Evolutionary conservation across 2,329 filamentous ascomycete species (phyloP).

Genomic region (Apiospora kogelbergensis): DNA sequence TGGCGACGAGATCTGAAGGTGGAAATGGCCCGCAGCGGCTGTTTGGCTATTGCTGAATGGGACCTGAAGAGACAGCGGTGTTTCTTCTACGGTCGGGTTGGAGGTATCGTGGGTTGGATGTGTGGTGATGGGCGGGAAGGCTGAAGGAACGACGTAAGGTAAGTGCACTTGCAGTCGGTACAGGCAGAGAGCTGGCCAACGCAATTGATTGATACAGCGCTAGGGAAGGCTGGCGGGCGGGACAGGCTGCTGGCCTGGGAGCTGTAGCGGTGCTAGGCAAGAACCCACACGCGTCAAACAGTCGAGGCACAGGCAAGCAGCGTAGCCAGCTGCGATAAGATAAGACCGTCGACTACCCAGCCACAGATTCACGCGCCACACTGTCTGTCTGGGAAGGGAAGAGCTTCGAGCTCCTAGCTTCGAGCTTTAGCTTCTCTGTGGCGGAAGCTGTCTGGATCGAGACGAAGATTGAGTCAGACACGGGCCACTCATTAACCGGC

Average conservation of each 20-base stretch:
- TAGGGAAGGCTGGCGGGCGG: not conserved
- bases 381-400: not conserved
- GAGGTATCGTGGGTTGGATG: not conserved
- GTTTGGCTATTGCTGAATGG: not conserved
- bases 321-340: not conserved
- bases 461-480: not conserved
- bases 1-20: conserved; percentile 43
- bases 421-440: not conserved
- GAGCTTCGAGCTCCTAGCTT: not conserved
- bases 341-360: not conserved
- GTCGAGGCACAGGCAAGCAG: no score
- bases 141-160: conserved; percentile 4
- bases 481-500: not conserved
- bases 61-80: conserved; percentile 5
- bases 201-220: not conserved
- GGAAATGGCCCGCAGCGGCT: not conserved
- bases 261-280: conserved; percentile 27
- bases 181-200: not conserved
- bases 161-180: not conserved
- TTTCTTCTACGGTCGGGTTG: conserved; percentile 13
- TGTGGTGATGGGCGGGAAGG: conserved; percentile 3
- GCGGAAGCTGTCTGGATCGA: not conserved
- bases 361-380: not conserved
- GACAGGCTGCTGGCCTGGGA: not conserved
- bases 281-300: conserved; percentile 32